Conservation (phyloP, 768 basidiomycete species). For the Gyrodon lividus region DNA sequence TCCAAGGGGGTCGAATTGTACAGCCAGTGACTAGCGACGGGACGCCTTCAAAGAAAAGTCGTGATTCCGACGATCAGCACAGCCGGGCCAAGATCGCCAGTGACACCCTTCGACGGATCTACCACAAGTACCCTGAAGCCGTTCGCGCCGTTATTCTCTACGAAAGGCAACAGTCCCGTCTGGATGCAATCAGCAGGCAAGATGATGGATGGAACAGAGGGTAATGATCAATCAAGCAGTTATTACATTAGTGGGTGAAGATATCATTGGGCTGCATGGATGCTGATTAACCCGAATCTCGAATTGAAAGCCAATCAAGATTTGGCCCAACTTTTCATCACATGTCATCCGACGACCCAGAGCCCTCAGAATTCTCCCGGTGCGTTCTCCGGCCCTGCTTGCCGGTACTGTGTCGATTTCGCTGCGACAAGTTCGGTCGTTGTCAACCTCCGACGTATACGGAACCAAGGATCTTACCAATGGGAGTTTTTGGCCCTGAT, state of each 20-base stretch:
- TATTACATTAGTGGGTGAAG: constrained; percentile 27
- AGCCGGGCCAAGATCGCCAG: constrained; percentile 33
- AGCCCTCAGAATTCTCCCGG: constrained; percentile 60
- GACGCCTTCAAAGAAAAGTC: constrained; percentile 22
- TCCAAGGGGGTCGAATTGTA: constrained; percentile 51
- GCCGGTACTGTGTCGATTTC: constrained; percentile 75
- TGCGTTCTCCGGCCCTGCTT: constrained; percentile 58
- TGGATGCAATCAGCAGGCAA: constrained; percentile 9
- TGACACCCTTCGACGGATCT: constrained; percentile 45
- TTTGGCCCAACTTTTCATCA: constrained; percentile 20
- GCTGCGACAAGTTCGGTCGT: constrained; percentile 42
- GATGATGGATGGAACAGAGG: constrained; percentile 21
- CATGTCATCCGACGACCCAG: constrained; percentile 66
- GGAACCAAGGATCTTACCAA: constrained; percentile 52
- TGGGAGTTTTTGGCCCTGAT: constrained; percentile 87
- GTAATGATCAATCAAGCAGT: constrained; percentile 14
- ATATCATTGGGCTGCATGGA: constrained; percentile 19
- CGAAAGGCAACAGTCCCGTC: constrained; percentile 32
- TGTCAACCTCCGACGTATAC: constrained; percentile 20
- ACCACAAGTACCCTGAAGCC: constrained; percentile 50
- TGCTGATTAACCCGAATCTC: constrained; percentile 18
- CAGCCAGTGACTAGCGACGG: constrained; percentile 36
- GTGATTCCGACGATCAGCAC: constrained; percentile 23
- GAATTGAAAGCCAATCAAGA: constrained; percentile 10
- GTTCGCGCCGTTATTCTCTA: constrained; percentile 34